Base-by-base conservation (phyloP, 768 basidiomycete genomes). In the Rickenella mellea region DNA sequence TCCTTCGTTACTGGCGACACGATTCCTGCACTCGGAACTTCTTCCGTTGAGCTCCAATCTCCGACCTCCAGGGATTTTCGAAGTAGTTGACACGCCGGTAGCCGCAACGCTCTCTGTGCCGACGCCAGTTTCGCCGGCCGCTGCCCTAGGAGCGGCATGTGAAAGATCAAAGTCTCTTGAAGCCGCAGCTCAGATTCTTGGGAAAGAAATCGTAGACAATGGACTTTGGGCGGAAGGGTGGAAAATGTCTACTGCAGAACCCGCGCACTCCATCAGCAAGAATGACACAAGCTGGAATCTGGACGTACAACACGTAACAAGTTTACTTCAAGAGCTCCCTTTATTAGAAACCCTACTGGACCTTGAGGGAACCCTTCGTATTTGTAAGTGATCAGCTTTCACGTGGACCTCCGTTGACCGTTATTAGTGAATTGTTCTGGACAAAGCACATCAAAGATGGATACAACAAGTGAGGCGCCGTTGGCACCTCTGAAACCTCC, bases 121-220 rank as follows among this genome's bases (percentile, higher is more conserved):
- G 1, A 91, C 88, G 0, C 88, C 88, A 1, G 84, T 90, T 2
- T 90, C 87, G 0, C 88, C 88, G 15, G 85, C 83, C 4, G 81
- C 83, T 1, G 66, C 68, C 1, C 61, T 84, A 25, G 80, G 80
- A 4, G 70, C 74, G 1, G 65, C 76, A 1, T 73, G 74, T 3
- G 84, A 84, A 54, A 77, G 76, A 47, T 71, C 74, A 3, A 79
- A 76, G 54, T 74, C 74, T 1, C 62, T 89, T 19, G 85, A 87
- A 55, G 73, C 76, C 0, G 75, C 77, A 1, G 85, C 77, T 3
- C 68, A 67, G 37, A 71, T 74, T 30, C 56, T 88, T 21, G 78
- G 78, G 4, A 64, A 60, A 25, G 87, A 91, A 55, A 71, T 76
- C 3, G 80, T 89, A 10, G 83, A 88, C 58, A 90, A 87, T 49